These are phyloP conservation scores for Apophysomyces elegans DNA, from an alignment of 371 early-diverging fungal species.

Conservation along the genomic window DNA sequence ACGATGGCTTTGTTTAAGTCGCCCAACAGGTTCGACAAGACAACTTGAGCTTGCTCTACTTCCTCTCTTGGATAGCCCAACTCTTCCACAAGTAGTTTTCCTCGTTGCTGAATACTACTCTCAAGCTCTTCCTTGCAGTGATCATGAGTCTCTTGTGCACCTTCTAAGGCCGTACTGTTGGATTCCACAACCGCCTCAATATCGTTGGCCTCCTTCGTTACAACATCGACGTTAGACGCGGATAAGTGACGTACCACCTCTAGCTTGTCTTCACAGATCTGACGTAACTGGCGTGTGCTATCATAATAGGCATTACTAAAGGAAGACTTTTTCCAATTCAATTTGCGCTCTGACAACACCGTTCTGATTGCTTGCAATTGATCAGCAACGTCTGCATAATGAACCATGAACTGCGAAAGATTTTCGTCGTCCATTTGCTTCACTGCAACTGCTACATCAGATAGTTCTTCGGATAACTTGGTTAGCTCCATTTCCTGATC, in stretches of 20 bases:
- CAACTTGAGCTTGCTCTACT: background rate
- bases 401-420: background rate
- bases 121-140: constrained; percentile 2
- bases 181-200: background rate
- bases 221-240: background rate
- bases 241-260: background rate
- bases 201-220: background rate
- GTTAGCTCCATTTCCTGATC: background rate
- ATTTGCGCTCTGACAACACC: background rate
- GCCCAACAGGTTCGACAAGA: background rate
- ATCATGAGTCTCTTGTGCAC: background rate
- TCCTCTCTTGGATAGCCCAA: background rate
- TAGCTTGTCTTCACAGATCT: background rate
- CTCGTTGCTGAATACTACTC: background rate
- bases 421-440: background rate
- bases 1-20: background rate
- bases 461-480: background rate
- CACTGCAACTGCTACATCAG: background rate
- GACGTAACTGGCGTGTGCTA: background rate
- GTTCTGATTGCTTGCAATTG: background rate
- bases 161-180: background rate
- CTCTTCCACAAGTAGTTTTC: background rate
- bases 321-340: constrained; percentile 12
- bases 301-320: constrained; percentile 13
- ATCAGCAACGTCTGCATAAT: background rate